A percentile compares a stretch with the other conserved stretches of the same genome.
phyloP scores from a whole-genome alignment of 257 asterid species.

The Solanum neorickii region DNA sequence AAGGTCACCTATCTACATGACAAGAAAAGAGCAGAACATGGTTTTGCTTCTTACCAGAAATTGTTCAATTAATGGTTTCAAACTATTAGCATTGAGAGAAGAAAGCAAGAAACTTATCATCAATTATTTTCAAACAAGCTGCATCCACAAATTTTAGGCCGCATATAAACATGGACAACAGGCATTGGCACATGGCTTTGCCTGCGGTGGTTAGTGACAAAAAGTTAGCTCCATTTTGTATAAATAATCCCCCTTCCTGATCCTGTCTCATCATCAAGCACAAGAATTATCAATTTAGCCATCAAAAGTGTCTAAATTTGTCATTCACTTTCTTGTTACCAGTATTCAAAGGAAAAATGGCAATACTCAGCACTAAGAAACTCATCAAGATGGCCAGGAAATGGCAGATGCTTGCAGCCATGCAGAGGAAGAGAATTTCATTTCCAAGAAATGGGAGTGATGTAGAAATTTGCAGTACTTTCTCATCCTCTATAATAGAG shows the following conservation, averaged over 20 bases:
- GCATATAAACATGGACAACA: neutral
- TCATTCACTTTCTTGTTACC: neutral
- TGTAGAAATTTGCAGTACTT: too few species aligned
- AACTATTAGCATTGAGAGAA: too few species aligned
- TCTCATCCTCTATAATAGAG: too few species aligned
- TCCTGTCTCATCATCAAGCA: neutral
- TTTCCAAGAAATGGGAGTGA: too few species aligned
- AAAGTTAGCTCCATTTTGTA: neutral
- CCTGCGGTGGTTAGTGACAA: neutral
- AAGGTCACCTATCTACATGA: neutral
- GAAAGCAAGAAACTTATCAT: neutral
- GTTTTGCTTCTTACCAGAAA: neutral
- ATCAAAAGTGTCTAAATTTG: neutral
- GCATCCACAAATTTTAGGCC: neutral
- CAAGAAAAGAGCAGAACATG: neutral
- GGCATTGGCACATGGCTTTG: neutral
- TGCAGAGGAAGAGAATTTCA: too few species aligned
- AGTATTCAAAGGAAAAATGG: neutral
- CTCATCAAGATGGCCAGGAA: too few species aligned
- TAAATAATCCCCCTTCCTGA: neutral
- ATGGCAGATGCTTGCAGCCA: too few species aligned
- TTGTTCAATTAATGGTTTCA: neutral
- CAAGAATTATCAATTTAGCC: neutral
- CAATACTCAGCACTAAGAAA: too few species aligned
- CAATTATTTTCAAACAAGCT: too few species aligned